A percentile compares a stretch with the other conserved stretches of the same genome.
Conservation (phyloP, 2,329 filamentous ascomycete species). For the Sphaerulina vaccinii region DNA sequence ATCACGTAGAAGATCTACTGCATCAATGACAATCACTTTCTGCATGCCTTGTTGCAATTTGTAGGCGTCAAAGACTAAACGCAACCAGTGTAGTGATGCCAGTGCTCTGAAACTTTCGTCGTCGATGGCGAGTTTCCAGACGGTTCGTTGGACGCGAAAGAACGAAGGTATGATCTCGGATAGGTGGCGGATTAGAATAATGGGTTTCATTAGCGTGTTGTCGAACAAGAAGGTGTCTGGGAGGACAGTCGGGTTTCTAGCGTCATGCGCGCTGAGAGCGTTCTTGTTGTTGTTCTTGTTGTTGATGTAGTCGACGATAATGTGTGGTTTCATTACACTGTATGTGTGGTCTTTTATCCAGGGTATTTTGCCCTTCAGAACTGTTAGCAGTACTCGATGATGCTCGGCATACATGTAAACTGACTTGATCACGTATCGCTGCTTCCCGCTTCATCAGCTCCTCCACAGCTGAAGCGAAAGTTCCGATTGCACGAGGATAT, state of each 20-base stretch:
- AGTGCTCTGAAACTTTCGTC: background rate
- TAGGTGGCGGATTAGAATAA: slow-evolving; percentile 43
- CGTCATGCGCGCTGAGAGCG: too few species aligned
- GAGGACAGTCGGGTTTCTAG: background rate
- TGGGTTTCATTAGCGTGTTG: slow-evolving; percentile 10
- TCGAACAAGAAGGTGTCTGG: background rate
- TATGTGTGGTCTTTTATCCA: background rate
- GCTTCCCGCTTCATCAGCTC: background rate
- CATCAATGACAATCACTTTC: background rate
- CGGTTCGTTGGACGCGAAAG: slow-evolving; percentile 29
- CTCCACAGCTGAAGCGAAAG: background rate
- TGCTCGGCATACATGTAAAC: background rate
- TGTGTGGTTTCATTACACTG: background rate
- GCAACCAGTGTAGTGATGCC: background rate
- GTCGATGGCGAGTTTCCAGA: background rate
- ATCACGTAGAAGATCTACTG: background rate
- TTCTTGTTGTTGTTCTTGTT: background rate
- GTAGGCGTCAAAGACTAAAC: background rate
- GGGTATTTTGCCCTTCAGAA: background rate
- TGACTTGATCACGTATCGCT: background rate
- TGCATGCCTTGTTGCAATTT: background rate
- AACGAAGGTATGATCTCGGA: slow-evolving; percentile 41
- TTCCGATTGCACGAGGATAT: background rate
- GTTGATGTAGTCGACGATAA: background rate
- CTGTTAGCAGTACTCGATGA: background rate